Percentiles rank a stretch among this genome's conserved stretches.
phyloP scores from a whole-genome alignment of 1,284 basidiomycete species.

The Paramarasmius palmivorus region DNA sequence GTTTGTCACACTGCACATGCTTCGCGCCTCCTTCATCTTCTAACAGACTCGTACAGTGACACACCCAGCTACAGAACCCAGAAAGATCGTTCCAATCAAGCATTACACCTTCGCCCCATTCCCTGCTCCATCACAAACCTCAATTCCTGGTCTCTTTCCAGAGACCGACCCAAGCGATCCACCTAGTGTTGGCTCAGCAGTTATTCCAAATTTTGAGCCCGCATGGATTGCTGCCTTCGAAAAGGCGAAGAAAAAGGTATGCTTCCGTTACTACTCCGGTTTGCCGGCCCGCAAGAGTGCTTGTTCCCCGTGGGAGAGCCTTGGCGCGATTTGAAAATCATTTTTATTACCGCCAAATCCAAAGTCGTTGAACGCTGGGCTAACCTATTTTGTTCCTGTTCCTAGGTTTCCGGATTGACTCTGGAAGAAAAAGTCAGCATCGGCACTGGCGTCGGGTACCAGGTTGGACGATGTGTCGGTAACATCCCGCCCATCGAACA shows the following conservation, averaged over 20 bases:
- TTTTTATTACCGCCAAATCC: background rate
- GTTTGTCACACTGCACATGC: too few species aligned
- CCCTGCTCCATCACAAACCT: slow-evolving; percentile 7
- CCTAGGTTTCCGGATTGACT: slow-evolving; percentile 41
- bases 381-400: slow-evolving; percentile 6
- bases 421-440: slow-evolving; percentile 55
- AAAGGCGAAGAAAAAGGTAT: slow-evolving; percentile 14
- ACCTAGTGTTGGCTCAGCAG: slow-evolving; percentile 7
- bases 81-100: background rate
- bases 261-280: background rate
- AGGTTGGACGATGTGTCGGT: slow-evolving; percentile 54
- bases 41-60: too few species aligned
- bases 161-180: slow-evolving; percentile 15
- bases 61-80: too few species aligned
- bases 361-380: too few species aligned
- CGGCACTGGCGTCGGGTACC: slow-evolving; percentile 58
- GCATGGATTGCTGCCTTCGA: slow-evolving; percentile 12
- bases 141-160: slow-evolving; percentile 14
- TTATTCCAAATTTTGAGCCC: slow-evolving; percentile 14
- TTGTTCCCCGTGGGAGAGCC: background rate
- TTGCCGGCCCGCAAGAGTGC: slow-evolving; percentile 5
- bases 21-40: too few species aligned
- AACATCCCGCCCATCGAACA: slow-evolving; percentile 9
- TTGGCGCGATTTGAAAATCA: background rate
- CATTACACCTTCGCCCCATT: slow-evolving; percentile 1